Conservation (phyloP, 2,329 filamentous ascomycete species). For the Colletotrichum aenigma region DNA sequence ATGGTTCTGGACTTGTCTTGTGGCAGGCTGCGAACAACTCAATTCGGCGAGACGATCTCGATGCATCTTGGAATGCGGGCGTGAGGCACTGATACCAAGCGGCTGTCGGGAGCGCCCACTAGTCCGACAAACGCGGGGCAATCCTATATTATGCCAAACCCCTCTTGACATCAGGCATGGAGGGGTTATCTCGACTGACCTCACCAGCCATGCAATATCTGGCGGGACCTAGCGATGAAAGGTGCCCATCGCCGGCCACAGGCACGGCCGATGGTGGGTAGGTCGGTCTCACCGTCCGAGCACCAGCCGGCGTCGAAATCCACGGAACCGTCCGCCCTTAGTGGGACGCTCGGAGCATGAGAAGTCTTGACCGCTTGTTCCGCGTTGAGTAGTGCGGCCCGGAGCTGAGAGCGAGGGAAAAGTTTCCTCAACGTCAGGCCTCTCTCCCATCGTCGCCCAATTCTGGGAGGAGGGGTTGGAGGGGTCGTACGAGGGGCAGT, state of each 20-base stretch:
- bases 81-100: neutral
- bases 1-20: neutral
- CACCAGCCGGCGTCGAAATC: neutral
- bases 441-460: neutral
- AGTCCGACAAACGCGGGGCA: neutral
- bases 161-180: neutral
- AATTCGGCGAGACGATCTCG: neutral
- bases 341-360: constrained; percentile 6
- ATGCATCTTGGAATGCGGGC: neutral
- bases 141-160: neutral
- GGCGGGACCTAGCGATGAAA: neutral
- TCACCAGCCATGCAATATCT: neutral
- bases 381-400: neutral
- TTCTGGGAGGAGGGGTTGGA: neutral
- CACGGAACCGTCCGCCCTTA: constrained; percentile 3
- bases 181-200: neutral
- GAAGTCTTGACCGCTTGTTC: constrained; percentile 14
- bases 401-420: neutral
- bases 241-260: neutral
- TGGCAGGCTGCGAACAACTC: neutral
- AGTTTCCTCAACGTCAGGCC: neutral
- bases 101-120: neutral
- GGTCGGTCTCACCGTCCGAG: neutral
- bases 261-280: neutral
- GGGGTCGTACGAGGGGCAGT: neutral